Evolutionary conservation across 495 filamentous ascomycete genomes (phyloP), one percentile per base, ranked within the genome.

Genomic region (Penicillium arizonense): DNA sequence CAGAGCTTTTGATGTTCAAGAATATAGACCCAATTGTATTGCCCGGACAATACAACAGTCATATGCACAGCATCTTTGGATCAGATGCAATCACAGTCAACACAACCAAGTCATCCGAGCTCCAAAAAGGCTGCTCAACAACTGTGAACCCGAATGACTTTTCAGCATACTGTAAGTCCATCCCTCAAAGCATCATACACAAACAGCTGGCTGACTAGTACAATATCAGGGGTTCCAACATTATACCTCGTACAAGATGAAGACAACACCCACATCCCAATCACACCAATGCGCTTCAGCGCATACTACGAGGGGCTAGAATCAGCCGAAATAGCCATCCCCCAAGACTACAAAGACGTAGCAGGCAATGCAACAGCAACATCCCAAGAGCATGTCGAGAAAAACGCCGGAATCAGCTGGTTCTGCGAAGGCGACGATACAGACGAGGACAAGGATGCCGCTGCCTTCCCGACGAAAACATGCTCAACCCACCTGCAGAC

Each of bases 51-150:
- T 63, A 63, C 36, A 63, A 52, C 18, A 54, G 48, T 30, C 59
- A 63, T 28, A 63, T 63, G 59, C 59, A 63, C 30, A 59, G 49
- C 37, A 58, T 63, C 53, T 63, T 63, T 47, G 59, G 59, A 20
- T 53, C 48, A 10, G 59, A 63, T 39, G 59, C 59, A 4, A 41
- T 63, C 34, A 63, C 47, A 14, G 44, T 52, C 9, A 52, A 51
- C 16, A 50, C 54, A 3, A 52, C 48, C 23, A 56, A 56, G 3
- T 58, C 59, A 5, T 49, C 48, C 5, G 59, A 63, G 24, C 53
- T 63, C 1, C 59, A 58, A 16, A 44, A 46, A 10, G 59, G 59
- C 41, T 59, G 59, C 47, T 49, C 50, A n/a, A 56, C 33, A 2
- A 41, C 48, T 11, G 53, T 52, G 6, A 63, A 59, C 50, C 59